Evolutionary conservation across 768 basidiomycete species (phyloP), one percentile per base, ranked within the genome.

Genomic region (Lepiota venenata): DNA sequence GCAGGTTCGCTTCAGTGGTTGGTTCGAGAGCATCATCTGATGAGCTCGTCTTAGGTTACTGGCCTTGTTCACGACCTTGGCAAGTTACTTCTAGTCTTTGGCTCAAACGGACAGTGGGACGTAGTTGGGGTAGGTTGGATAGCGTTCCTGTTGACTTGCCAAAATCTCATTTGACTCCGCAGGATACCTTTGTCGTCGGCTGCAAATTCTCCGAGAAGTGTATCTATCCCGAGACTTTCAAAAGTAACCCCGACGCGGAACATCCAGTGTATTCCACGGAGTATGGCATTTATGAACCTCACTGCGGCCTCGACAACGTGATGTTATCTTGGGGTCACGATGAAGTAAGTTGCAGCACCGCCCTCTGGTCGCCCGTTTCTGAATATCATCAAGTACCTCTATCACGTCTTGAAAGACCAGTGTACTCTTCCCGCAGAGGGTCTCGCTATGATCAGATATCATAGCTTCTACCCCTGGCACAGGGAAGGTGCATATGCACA

Each of bases 391-490:
- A 60, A 91, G 89, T 94, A 93, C 66, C 75, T 93, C 4, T 93
- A 92, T 69, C 73, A 88, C 58, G 85, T 95, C 58, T 72, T 91
- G 57, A 92, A 91, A 69, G 84, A 85, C 59, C 93, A 95, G 66
- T 85, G 84, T 58, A 79, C 77, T 3, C 83, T 95, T 0, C 93
- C 93, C 3, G 78, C 79, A 37, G 93, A 91, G 61, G 93, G 80
- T 0, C 76, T 96, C 25, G 85, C 88, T 7, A 96, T 96, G 93
- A 92, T 96, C 64, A 84, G 93, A 29, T 96, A 91, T 67, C 93
- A 95, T 72, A 91, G 88, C 62, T 96, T 95, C 78, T 96, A 95
- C 72, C 93, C 93, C 22, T 94, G 91, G 93, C 93, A 96, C 69
- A 80, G 93, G 40, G 93, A 94, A 64, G 79, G 79, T 51, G 93